A percentile compares a stretch with the other conserved stretches of the same genome.
Conservation (phyloP, 2,329 filamentous ascomycete species). For the Dendrostoma leiphaemia region DNA sequence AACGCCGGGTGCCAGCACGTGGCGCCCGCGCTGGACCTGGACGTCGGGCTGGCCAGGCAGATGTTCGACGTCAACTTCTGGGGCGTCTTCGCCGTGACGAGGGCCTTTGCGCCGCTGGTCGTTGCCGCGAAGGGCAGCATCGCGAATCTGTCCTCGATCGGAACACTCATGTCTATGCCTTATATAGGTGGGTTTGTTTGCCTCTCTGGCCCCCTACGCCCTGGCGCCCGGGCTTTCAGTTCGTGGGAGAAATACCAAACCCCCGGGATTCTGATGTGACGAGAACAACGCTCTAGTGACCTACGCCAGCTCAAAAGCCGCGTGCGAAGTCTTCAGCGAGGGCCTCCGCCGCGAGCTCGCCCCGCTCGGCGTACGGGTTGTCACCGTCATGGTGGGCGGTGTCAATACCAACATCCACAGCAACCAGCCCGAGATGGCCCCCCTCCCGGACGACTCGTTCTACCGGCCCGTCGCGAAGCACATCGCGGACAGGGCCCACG, state of each 20-base stretch:
- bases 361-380: constrained; percentile 54
- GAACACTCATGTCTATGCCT: constrained; percentile 33
- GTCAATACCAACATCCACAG: constrained; percentile 47
- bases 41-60: constrained; percentile 39
- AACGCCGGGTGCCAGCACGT: constrained; percentile 44
- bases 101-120: constrained; percentile 48
- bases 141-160: constrained; percentile 53
- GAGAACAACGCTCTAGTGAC: constrained; percentile 51
- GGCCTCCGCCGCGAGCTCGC: constrained; percentile 48
- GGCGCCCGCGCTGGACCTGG: constrained; percentile 49
- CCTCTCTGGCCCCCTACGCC: constrained; percentile 45
- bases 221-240: constrained; percentile 48
- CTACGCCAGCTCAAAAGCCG: constrained; percentile 43
- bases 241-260: no score
- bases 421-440: constrained; percentile 35
- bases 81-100: constrained; percentile 52
- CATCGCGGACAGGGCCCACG: not conserved
- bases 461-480: constrained; percentile 38
- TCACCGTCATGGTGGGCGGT: constrained; percentile 54
- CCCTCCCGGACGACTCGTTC: constrained; percentile 42
- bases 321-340: constrained; percentile 4
- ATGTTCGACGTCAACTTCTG: constrained; percentile 52
- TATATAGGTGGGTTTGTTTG: not conserved
- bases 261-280: constrained; percentile 53
- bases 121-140: constrained; percentile 49